phyloP scores from a whole-genome alignment of 805 yeast genomes.

The Millerozyma acaciae region DNA sequence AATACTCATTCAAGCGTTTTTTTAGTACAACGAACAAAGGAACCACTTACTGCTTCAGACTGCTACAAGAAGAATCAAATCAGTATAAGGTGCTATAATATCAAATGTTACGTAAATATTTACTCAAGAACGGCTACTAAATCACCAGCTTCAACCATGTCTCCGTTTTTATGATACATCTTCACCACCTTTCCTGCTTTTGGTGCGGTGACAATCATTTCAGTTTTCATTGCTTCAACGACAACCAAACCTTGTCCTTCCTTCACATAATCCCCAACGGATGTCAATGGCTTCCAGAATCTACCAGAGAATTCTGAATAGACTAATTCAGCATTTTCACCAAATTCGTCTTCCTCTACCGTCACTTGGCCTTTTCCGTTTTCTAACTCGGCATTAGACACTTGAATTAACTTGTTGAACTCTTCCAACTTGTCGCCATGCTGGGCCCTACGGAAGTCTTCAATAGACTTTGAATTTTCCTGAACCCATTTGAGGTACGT shows the following conservation, averaged over 20 bases:
- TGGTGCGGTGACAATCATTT: conserved; percentile 82
- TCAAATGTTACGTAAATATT: not conserved
- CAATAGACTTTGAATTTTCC: conserved; percentile 68
- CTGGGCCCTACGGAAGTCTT: conserved; percentile 60
- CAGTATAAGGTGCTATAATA: not conserved
- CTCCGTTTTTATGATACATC: conserved; percentile 79
- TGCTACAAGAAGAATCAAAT: too few relatives aligned
- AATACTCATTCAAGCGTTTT: too few relatives aligned
- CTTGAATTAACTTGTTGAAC: conserved; percentile 77
- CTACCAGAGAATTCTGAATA: conserved; percentile 97
- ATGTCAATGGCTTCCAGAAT: conserved; percentile 88
- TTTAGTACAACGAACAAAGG: too few relatives aligned
- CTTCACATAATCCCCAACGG: conserved; percentile 70
- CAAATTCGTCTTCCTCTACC: conserved; percentile 50
- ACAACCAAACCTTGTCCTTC: conserved; percentile 80
- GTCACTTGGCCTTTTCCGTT: conserved; percentile 45
- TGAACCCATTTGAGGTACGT: conserved; percentile 76
- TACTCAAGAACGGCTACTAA: conserved; percentile 75
- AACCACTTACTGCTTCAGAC: too few relatives aligned
- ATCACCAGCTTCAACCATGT: conserved; percentile 96
- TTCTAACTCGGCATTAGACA: conserved; percentile 71
- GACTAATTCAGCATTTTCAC: conserved; percentile 77
- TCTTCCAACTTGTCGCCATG: conserved; percentile 81
- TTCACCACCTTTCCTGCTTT: conserved; percentile 67
- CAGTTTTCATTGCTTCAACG: conserved; percentile 98